phyloP scores from a whole-genome alignment of 495 filamentous ascomycete genomes.

The Hyaloscypha variabilis region DNA sequence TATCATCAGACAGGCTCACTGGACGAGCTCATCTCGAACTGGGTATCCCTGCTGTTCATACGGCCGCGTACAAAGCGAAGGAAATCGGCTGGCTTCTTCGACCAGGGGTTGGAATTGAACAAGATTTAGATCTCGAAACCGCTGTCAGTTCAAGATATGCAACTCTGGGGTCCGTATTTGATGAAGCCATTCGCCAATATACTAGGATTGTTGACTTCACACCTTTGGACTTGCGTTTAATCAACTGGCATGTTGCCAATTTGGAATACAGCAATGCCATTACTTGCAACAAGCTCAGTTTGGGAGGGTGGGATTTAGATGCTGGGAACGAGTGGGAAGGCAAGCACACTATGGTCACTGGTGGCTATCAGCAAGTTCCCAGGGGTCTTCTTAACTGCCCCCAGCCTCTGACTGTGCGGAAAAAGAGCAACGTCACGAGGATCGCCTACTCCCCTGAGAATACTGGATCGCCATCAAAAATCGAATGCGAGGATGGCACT shows the following conservation, averaged over 20 bases:
- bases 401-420: conserved; percentile 76
- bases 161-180: conserved; percentile 85
- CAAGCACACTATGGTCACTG: conserved; percentile 86
- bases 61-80: conserved; percentile 69
- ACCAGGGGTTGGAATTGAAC: conserved; percentile 59
- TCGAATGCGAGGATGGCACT: conserved; percentile 81
- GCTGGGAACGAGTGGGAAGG: conserved; percentile 97
- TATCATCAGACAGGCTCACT: conserved; percentile 59
- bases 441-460: conserved; percentile 65
- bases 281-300: conserved; percentile 82
- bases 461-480: conserved; percentile 44
- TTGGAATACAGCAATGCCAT: conserved; percentile 95
- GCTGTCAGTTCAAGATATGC: conserved; percentile 62
- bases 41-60: conserved; percentile 58
- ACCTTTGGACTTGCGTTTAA: conserved; percentile 81
- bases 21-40: conserved; percentile 62
- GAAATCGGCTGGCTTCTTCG: conserved; percentile 82
- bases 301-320: conserved; percentile 94
- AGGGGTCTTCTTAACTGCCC: conserved; percentile 78
- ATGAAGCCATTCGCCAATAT: conserved; percentile 87
- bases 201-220: conserved; percentile 79
- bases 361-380: conserved; percentile 90
- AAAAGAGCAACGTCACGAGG: conserved; percentile 65
- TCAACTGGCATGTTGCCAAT: conserved; percentile 99
- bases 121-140: conserved; percentile 74